Percentiles rank a stretch among this genome's conserved stretches.
Conservation (phyloP, 2,329 filamentous ascomycete species). For the Aspergillus sp. region DNA sequence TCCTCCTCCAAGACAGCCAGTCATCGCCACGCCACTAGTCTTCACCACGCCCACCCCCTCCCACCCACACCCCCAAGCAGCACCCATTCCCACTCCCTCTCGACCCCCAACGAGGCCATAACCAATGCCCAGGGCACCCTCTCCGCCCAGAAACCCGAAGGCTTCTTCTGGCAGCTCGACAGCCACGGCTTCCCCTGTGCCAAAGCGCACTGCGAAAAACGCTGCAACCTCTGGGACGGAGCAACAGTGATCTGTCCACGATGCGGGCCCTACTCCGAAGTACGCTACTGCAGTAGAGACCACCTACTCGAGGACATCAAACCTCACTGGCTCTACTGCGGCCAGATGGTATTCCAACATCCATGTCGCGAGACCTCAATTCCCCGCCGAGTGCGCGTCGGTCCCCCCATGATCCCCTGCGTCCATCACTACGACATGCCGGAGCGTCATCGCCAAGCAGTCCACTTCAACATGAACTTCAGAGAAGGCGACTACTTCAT, state of each 20-base stretch:
- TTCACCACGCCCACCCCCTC: neutral
- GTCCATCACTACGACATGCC: conserved; percentile 32
- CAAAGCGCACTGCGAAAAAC: conserved; percentile 27
- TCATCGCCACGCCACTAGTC: neutral
- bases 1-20: neutral
- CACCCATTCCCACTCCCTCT: conserved; percentile 4
- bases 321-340: conserved; percentile 38
- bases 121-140: neutral
- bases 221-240: conserved; percentile 35
- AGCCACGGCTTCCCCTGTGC: conserved; percentile 50
- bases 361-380: conserved; percentile 25
- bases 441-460: conserved; percentile 40
- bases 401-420: conserved; percentile 30
- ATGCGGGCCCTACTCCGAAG: conserved; percentile 41
- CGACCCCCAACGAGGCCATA: neutral
- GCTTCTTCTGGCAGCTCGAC: conserved; percentile 48
- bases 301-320: conserved; percentile 39
- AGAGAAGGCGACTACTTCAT: conserved; percentile 38
- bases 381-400: conserved; percentile 19
- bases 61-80: neutral
- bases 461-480: conserved; percentile 30
- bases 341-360: conserved; percentile 22
- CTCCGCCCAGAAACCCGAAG: conserved; percentile 18
- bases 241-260: conserved; percentile 39
- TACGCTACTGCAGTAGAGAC: conserved; percentile 42